A percentile compares a stretch with the other conserved stretches of the same genome.
Evolutionary conservation across 176 grass and related monocot species (phyloP).

Genomic region (sorghum (Sorghum bicolor)): Sorghum_bicolor_NCBIv3 NC_012873.2:59657001-59657500

Average conservation of each 20-base stretch:
- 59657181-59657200: not conserved
- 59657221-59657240: constrained; percentile 67
- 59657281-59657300: constrained; percentile 10
- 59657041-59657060: constrained; percentile 92
- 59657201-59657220: constrained; percentile 52
- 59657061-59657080: not conserved
- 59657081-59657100: not conserved
- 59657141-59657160: not conserved
- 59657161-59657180: not conserved
- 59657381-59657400: not conserved
- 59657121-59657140: too few species aligned
- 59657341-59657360: constrained; percentile 11
- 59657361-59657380: not conserved
- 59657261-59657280: constrained; percentile 66
- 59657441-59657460: not conserved
- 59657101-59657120: not conserved
- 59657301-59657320: constrained; percentile 13
- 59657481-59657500: not conserved
- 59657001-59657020: constrained; percentile 89
- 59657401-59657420: not conserved
- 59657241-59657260: constrained; percentile 79
- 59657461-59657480: not conserved
- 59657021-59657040: constrained; percentile 96
- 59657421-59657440: not conserved
- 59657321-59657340: not conserved